Evolutionary conservation across 1,139 yeast species (phyloP).

Genomic region (Candida pseudoviswanathii): DNA sequence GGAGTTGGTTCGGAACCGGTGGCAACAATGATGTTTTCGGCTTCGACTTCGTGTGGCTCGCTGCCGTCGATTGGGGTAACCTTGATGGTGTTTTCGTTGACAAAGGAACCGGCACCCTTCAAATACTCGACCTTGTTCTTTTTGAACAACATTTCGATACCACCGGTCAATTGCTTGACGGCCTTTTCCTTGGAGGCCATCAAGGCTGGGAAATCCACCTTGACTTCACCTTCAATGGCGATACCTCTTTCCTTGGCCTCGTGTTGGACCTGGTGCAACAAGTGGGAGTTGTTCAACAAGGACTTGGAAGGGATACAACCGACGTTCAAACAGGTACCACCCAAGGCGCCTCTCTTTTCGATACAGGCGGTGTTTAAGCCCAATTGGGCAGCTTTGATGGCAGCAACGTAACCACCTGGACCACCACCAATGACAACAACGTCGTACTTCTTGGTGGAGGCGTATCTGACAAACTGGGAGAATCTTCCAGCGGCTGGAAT

Average conservation of each 20-base stretch:
- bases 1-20: slow-evolving; percentile 99
- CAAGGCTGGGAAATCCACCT: slow-evolving; percentile 73
- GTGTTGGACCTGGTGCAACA: slow-evolving; percentile 85
- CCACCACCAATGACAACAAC: slow-evolving; percentile 98
- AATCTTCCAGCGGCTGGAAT: slow-evolving; percentile 11
- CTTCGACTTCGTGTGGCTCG: slow-evolving; percentile 62
- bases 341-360: slow-evolving; percentile 93
- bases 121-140: slow-evolving; percentile 92
- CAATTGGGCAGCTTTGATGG: slow-evolving; percentile 97
- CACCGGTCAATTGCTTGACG: slow-evolving; percentile 87
- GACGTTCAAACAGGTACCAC: slow-evolving; percentile 97
- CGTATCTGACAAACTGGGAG: slow-evolving; percentile 38
- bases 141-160: slow-evolving; percentile 93
- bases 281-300: slow-evolving; percentile 88
- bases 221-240: slow-evolving; percentile 72
- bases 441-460: slow-evolving; percentile 68
- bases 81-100: slow-evolving; percentile 74
- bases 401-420: slow-evolving; percentile 99
- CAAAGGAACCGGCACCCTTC: slow-evolving; percentile 91
- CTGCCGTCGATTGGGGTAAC: slow-evolving; percentile 89
- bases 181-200: slow-evolving; percentile 92
- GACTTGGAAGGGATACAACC: slow-evolving; percentile 99
- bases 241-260: slow-evolving; percentile 91
- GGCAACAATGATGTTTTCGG: slow-evolving; percentile 90
- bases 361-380: slow-evolving; percentile 95